Base-by-base conservation (phyloP, 2,329 filamentous ascomycete genomes). In the Hypomyces rosellus region DNA sequence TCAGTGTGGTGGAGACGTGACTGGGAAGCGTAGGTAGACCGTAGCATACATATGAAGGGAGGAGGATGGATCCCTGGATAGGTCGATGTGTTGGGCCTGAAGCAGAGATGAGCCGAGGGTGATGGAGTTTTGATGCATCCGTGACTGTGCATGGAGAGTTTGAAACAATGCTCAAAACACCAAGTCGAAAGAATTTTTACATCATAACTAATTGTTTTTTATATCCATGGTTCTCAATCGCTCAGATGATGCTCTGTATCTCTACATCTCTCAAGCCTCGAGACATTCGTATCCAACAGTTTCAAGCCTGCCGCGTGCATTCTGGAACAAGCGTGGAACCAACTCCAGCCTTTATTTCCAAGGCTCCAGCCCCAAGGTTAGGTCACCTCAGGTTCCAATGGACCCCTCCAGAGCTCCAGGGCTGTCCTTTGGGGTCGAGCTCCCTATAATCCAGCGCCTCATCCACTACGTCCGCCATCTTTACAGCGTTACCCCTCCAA, bases 1-100 rank as follows among this genome's bases (percentile, higher is more conserved):
- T 22, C 40, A 13, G 46, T 30, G 16, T 20, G 18, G 50, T 52
- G 51, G 51, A 53, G 51, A 53, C 51, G 51, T 53, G 51, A 50
- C 48, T 38, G 38, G 33, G 33, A 41, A n/a, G 49, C 40, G 40
- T 34, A 49, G 50, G 45, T 25, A 25, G 7, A 25, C n/a, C n/a
- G 22, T 25, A 25, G 22, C 22, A 25, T 25, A 25, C 25, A 30
- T 30, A 30, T 30, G 25, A 30, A 30, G 25, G 25, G 25, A 6
- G 25, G 25, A 30, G 6, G 25, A 14, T 11, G 15, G 18, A 43
- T 22, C 40, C 18, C 13, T 20, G 40, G 15, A n/a, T 42, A 14
- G 12, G n/a, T 11, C 4, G 8, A 12, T 18, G 14, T 4, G 36
- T 30, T 30, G 25, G 25, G 9, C 25, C 25, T 30, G 25, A 30